Percentiles rank a stretch among this genome's conserved stretches.
Evolutionary conservation across 179 eudicot genomes (phyloP).

Genomic region (Silene vulgaris): DNA sequence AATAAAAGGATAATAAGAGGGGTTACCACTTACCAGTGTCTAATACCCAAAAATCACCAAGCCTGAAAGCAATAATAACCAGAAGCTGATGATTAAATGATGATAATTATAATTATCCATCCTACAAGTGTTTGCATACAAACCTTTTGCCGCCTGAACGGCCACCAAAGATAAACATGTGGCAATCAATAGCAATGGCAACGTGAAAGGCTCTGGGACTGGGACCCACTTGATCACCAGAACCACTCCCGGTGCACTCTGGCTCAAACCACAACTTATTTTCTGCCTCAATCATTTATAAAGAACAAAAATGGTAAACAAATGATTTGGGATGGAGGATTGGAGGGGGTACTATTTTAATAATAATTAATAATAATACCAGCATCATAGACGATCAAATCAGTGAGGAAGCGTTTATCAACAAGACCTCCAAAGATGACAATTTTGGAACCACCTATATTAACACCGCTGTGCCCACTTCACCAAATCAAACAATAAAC

Average conservation of each 20-base stretch:
- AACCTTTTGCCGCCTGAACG: slow-evolving; percentile 79
- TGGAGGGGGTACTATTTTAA: background rate
- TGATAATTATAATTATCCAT: too few relatives aligned
- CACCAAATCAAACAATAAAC: background rate
- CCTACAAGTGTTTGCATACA: background rate
- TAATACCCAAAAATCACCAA: slow-evolving; percentile 98
- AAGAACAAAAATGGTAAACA: too few relatives aligned
- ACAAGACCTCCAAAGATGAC: slow-evolving; percentile 80
- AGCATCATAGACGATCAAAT: slow-evolving; percentile 67
- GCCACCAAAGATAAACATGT: slow-evolving; percentile 95
- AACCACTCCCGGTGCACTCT: slow-evolving; percentile 79
- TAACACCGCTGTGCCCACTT: slow-evolving; percentile 92
- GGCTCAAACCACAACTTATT: slow-evolving; percentile 91
- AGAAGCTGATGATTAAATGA: background rate
- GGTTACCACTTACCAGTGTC: slow-evolving; percentile 82
- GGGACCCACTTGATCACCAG: slow-evolving; percentile 77
- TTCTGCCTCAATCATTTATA: slow-evolving; percentile 35
- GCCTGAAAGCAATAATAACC: slow-evolving; percentile 45
- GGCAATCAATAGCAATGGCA: slow-evolving; percentile 88
- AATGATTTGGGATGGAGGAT: too few relatives aligned
- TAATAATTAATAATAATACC: slow-evolving; percentile 25
- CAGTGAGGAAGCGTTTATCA: slow-evolving; percentile 76
- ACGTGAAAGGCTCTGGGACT: slow-evolving; percentile 90
- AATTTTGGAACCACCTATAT: slow-evolving; percentile 73
- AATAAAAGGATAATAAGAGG: background rate